A percentile compares a stretch with the other conserved stretches of the same genome.
Conservation (phyloP, 257 asterid genomes). For the Gardenia jasminoides region DNA sequence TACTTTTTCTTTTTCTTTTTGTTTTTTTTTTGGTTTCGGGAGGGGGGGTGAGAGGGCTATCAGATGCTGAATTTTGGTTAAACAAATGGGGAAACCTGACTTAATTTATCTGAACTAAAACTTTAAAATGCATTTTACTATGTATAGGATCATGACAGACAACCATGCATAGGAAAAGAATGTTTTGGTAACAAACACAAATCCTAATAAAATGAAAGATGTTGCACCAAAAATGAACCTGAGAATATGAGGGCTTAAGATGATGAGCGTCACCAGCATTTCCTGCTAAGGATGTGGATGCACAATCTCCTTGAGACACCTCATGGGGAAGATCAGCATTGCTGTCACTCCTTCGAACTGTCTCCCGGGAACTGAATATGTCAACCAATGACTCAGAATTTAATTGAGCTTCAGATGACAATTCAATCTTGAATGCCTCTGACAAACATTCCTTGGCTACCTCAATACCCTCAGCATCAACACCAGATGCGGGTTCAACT, state of each 20-base stretch:
- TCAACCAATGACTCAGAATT: constrained; percentile 52
- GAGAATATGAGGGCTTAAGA: constrained; percentile 26
- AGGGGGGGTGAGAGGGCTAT: too few relatives aligned
- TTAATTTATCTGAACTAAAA: background rate
- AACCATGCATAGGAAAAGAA: background rate
- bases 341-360: constrained; percentile 11
- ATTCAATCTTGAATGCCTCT: constrained; percentile 69
- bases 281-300: constrained; percentile 35
- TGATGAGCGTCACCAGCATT: constrained; percentile 24
- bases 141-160: background rate
- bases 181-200: background rate
- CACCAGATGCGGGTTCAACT: constrained; percentile 75
- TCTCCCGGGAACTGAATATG: constrained; percentile 47
- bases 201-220: background rate
- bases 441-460: constrained; percentile 77
- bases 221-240: constrained; percentile 21
- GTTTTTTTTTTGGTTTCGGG: too few relatives aligned
- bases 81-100: too few relatives aligned
- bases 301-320: constrained; percentile 34
- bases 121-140: background rate
- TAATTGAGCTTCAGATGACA: constrained; percentile 37
- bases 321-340: constrained; percentile 16
- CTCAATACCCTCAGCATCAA: constrained; percentile 65
- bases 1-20: too few relatives aligned
- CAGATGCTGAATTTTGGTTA: background rate